A percentile compares a stretch with the other conserved stretches of the same genome.
Evolutionary conservation across 1,284 basidiomycete genomes (phyloP).

Genomic region (Ganoderma boninense): DNA sequence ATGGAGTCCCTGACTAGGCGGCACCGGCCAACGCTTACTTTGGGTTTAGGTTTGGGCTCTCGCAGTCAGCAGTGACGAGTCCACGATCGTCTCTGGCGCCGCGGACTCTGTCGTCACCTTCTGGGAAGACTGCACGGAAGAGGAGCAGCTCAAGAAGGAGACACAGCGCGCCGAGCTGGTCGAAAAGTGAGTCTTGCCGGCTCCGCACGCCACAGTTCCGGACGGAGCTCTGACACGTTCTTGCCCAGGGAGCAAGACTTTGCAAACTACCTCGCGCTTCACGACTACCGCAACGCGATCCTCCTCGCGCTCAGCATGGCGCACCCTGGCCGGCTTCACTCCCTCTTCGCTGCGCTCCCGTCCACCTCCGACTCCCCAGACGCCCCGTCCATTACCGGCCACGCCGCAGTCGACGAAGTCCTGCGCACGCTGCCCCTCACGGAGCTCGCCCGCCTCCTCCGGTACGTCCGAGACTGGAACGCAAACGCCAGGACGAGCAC

Average conservation of each 20-base stretch:
- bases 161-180: slow-evolving; percentile 75
- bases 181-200: slow-evolving; percentile 67
- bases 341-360: slow-evolving; percentile 78
- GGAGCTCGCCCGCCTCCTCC: slow-evolving; percentile 85
- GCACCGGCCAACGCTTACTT: neutral
- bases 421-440: slow-evolving; percentile 73
- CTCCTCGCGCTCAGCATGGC: slow-evolving; percentile 90
- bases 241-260: slow-evolving; percentile 91
- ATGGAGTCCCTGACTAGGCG: neutral
- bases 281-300: slow-evolving; percentile 94
- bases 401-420: slow-evolving; percentile 81
- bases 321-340: slow-evolving; percentile 89
- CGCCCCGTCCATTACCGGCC: slow-evolving; percentile 64
- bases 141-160: slow-evolving; percentile 79
- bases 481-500: slow-evolving; percentile 85
- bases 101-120: slow-evolving; percentile 94
- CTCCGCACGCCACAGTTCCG: slow-evolving; percentile 8
- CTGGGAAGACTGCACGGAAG: slow-evolving; percentile 93
- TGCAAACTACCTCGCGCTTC: slow-evolving; percentile 85
- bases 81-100: slow-evolving; percentile 88
- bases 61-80: slow-evolving; percentile 80
- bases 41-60: slow-evolving; percentile 88
- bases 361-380: slow-evolving; percentile 18
- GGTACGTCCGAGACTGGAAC: slow-evolving; percentile 94
- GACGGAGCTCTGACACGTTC: slow-evolving; percentile 7